These are phyloP conservation scores for Xanthoparmelia taractica DNA, from an alignment of 495 filamentous ascomycete species.

Conservation along the genomic window DNA sequence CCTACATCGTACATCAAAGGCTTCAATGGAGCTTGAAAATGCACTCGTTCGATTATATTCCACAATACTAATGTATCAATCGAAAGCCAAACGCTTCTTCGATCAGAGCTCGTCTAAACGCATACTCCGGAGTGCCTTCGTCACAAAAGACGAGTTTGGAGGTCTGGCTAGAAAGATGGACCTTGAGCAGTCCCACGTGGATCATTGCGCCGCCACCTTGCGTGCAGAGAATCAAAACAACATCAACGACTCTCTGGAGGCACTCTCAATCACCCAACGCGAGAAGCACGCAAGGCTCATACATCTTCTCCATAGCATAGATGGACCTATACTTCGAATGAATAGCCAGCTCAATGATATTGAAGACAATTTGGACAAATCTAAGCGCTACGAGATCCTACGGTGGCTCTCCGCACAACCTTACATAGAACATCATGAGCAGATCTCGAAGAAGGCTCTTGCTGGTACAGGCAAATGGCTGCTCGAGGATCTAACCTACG, in stretches of 20 bases:
- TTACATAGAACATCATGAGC: conserved; percentile 3
- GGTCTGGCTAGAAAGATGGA: not conserved
- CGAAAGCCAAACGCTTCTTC: not conserved
- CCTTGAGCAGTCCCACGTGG: not conserved
- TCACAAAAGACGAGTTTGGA: not conserved
- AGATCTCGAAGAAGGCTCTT: not conserved
- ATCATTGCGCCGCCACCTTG: not conserved
- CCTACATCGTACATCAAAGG: not conserved
- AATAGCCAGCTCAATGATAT: not conserved
- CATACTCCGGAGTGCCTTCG: not conserved
- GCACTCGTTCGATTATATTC: conserved; percentile 3
- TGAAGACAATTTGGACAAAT: not conserved
- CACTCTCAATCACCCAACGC: not conserved
- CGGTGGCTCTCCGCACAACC: conserved; percentile 3
- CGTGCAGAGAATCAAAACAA: not conserved
- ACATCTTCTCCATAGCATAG: not conserved
- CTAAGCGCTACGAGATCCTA: not conserved
- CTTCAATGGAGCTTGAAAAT: not conserved
- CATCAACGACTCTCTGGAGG: not conserved
- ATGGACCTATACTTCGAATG: not conserved
- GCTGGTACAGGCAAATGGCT: conserved; percentile 7
- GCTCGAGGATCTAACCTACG: not conserved
- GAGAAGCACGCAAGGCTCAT: not conserved
- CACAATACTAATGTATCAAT: not conserved
- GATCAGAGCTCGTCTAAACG: not conserved